Percentiles rank a stretch among this genome's conserved stretches.
Conservation (phyloP, 768 basidiomycete genomes). For the Naganishia friedmannii region DNA sequence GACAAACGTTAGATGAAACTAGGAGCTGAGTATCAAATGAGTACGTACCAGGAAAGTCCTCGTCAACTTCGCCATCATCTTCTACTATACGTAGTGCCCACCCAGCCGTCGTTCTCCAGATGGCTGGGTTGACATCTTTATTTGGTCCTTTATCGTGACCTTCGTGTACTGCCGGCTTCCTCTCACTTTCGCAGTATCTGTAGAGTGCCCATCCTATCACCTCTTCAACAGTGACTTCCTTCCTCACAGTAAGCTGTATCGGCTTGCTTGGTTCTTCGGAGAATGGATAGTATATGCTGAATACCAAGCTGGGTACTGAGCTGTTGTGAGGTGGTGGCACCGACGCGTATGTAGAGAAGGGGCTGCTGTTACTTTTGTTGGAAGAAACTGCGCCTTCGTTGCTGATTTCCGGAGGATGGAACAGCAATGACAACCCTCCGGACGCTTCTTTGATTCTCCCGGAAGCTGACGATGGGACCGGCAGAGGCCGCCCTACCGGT, state of each 20-base stretch:
- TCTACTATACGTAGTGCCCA: constrained; percentile 94
- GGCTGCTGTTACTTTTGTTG: constrained; percentile 65
- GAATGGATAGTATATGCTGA: constrained; percentile 82
- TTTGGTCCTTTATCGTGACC: constrained; percentile 57
- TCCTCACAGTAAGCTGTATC: constrained; percentile 72
- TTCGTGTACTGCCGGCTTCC: constrained; percentile 73
- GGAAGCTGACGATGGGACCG: not conserved
- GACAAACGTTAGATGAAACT: constrained; percentile 13
- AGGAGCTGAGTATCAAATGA: constrained; percentile 13
- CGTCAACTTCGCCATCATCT: constrained; percentile 96
- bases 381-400: constrained; percentile 25
- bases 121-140: constrained; percentile 63
- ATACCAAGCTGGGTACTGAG: constrained; percentile 62
- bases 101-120: constrained; percentile 69
- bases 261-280: constrained; percentile 60
- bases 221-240: constrained; percentile 89
- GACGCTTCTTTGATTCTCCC: not conserved
- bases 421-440: constrained; percentile 55
- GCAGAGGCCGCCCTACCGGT: constrained; percentile 6
- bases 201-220: constrained; percentile 88
- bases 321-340: constrained; percentile 70
- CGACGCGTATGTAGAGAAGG: constrained; percentile 78
- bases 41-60: constrained; percentile 89
- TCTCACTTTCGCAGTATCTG: constrained; percentile 87
- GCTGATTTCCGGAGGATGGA: constrained; percentile 58